Evolutionary conservation across 257 asterid genomes (phyloP), one percentile per base, ranked within the genome.

Genomic region (Orobanche coerulescens): DNA sequence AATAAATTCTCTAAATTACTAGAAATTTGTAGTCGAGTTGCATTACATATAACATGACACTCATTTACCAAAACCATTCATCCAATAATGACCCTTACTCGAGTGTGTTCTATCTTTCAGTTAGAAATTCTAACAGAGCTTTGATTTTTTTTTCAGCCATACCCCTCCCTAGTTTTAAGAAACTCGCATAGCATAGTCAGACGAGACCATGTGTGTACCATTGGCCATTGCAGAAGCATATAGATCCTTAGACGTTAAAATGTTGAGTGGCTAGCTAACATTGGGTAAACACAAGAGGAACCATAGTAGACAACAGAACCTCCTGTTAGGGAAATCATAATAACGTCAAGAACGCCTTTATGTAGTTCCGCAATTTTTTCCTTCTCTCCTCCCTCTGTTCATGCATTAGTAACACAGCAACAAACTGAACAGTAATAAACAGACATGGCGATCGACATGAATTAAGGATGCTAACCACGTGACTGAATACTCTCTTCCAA

Each of bases 131-230:
- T n/a, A n/a, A n/a, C n/a, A n/a, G n/a, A n/a, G n/a, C n/a, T n/a
- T n/a, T n/a, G n/a, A n/a, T n/a, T n/a, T n/a, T n/a, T n/a, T 26
- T 26, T 26, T 26, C 5, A 2, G 2, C 31, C 2, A 1, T 10
- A 42, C 40, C 31, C 40, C 2, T 20, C 64, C 30, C 51, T 15
- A 20, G 44, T 31, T 61, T 30, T 30, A 52, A 26, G 73, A 33
- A 62, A 22, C 30, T 33, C 22, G 36, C 15, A 56, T 23, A 8
- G 43, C 26, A 58, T 22, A 54, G 13, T 48, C 34, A 25, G 49
- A 19, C 23, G 37, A 15, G 15, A 31, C 39, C 19, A 24, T 25
- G 14, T 10, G 70, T 55, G 34, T 25, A 40, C n/a, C n/a, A n/a
- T n/a, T n/a, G n/a, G n/a, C 16, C 55, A n/a, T 6, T 31, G 19